These are phyloP conservation scores for Mycothermus thermophilus DNA, from an alignment of 495 filamentous ascomycete genomes.

Conservation along the genomic window DNA sequence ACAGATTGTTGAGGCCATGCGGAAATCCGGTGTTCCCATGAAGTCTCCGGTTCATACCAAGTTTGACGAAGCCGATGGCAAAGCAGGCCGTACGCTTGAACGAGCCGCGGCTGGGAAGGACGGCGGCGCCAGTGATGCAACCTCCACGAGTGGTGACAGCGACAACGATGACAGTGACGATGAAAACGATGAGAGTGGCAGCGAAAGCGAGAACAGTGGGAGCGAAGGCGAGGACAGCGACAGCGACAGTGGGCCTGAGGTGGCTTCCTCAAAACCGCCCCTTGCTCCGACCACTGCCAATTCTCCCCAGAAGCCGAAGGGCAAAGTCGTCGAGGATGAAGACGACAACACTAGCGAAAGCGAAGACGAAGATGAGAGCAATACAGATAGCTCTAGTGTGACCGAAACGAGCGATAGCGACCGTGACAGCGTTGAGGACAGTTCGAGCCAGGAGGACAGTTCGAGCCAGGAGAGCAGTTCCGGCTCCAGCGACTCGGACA, in stretches of 20 bases:
- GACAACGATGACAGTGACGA: constrained; percentile 1
- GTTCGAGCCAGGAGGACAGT: neutral
- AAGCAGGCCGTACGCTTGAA: too few species aligned
- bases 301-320: too few species aligned
- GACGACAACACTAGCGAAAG: too few species aligned
- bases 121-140: neutral
- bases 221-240: constrained; percentile 5
- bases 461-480: neutral
- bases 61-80: constrained; percentile 20
- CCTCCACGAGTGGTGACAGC: neutral
- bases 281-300: too few species aligned
- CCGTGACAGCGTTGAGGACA: constrained; percentile 3
- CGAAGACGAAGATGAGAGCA: constrained; percentile 6
- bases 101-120: too few species aligned
- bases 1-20: constrained; percentile 23
- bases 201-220: neutral
- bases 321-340: too few species aligned
- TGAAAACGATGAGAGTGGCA: neutral
- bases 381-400: constrained; percentile 11
- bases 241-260: constrained; percentile 8
- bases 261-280: constrained; percentile 1
- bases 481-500: neutral
- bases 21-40: constrained; percentile 15
- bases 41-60: constrained; percentile 21
- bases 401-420: constrained; percentile 3